Conservation (phyloP, 495 filamentous ascomycete genomes). For the Saxophila tyrrhenica region DNA sequence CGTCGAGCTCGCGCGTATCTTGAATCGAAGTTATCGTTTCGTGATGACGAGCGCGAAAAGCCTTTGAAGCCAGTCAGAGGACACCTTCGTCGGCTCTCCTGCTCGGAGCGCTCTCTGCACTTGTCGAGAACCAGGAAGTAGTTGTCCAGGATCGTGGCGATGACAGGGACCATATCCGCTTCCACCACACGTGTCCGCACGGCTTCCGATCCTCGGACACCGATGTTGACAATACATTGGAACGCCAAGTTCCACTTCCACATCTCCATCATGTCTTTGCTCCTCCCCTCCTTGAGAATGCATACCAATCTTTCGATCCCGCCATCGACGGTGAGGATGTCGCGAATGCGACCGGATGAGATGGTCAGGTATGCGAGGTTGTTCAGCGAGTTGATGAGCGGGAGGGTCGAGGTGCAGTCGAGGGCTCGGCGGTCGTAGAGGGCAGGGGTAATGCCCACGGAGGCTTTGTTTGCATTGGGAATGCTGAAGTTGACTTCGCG, state of each 20-base stretch:
- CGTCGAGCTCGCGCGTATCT: slow-evolving; percentile 36
- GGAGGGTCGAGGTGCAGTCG: slow-evolving; percentile 94
- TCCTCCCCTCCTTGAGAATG: slow-evolving; percentile 92
- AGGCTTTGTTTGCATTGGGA: slow-evolving; percentile 98
- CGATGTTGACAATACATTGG: slow-evolving; percentile 97
- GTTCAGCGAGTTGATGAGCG: slow-evolving; percentile 95
- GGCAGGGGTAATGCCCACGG: slow-evolving; percentile 96
- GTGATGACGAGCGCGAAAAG: slow-evolving; percentile 24
- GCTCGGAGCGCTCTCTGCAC: slow-evolving; percentile 70
- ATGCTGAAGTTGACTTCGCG: slow-evolving; percentile 99
- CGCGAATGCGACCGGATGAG: slow-evolving; percentile 92
- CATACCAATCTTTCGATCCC: slow-evolving; percentile 91
- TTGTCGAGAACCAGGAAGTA: slow-evolving; percentile 94
- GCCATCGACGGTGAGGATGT: slow-evolving; percentile 96
- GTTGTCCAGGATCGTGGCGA: slow-evolving; percentile 97
- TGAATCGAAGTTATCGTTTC: slow-evolving; percentile 23
- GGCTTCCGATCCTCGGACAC: slow-evolving; percentile 84
- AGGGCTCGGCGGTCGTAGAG: slow-evolving; percentile 94
- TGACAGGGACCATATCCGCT: slow-evolving; percentile 97
- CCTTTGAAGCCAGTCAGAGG: slow-evolving; percentile 12
- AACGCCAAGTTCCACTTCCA: slow-evolving; percentile 99
- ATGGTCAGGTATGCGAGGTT: slow-evolving; percentile 97
- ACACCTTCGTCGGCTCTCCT: slow-evolving; percentile 41
- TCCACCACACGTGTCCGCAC: slow-evolving; percentile 93
- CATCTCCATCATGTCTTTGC: slow-evolving; percentile 97